These are phyloP conservation scores for Daldinia concentrica DNA, from an alignment of 495 filamentous ascomycete species.

Conservation along the genomic window DNA sequence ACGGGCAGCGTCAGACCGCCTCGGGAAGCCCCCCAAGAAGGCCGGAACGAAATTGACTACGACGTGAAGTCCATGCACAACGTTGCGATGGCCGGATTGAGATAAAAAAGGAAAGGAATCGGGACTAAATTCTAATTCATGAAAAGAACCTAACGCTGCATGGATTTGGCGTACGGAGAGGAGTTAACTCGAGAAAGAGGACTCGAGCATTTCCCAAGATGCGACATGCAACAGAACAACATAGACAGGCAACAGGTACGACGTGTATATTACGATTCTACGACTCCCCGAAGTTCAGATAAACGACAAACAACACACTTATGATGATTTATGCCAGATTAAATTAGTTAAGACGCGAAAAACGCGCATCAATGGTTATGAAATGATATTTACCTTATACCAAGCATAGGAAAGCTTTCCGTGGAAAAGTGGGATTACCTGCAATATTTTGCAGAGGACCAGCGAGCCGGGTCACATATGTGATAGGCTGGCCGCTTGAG, in stretches of 20 bases:
- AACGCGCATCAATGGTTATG: conserved; percentile 8
- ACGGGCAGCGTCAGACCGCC: conserved; percentile 4
- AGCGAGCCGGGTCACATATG: background rate
- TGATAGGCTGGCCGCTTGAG: background rate
- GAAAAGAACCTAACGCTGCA: conserved; percentile 28
- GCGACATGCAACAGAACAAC: conserved; percentile 32
- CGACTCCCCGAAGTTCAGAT: conserved; percentile 39
- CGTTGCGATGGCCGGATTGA: conserved; percentile 45
- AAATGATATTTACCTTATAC: conserved; percentile 1
- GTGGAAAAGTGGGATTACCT: background rate
- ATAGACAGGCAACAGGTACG: conserved; percentile 36
- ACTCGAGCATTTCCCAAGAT: conserved; percentile 35
- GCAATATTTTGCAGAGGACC: background rate
- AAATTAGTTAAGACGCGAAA: background rate
- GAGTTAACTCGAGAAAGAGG: conserved; percentile 37
- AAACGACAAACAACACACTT: conserved; percentile 35
- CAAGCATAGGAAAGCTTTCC: background rate
- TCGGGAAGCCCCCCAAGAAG: conserved; percentile 20
- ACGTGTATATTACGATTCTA: conserved; percentile 42
- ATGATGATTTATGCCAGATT: conserved; percentile 38
- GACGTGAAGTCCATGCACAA: conserved; percentile 48
- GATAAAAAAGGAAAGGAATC: conserved; percentile 27
- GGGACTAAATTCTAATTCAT: conserved; percentile 20
- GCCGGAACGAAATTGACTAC: conserved; percentile 32
- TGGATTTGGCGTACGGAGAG: conserved; percentile 42